phyloP scores from a whole-genome alignment of 73 alveolate genomes.

The Urostyla sp. region DNA sequence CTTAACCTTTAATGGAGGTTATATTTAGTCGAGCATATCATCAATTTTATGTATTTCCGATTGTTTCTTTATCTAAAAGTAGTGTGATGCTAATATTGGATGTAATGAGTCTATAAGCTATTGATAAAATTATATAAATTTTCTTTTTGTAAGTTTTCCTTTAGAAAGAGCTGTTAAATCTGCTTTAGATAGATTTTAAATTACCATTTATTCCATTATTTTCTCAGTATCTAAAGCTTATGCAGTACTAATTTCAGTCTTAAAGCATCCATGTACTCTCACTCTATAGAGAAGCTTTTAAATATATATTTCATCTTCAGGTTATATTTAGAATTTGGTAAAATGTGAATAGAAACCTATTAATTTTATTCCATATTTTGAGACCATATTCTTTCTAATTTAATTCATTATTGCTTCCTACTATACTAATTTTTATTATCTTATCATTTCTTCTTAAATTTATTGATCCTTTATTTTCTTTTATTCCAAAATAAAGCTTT shows the following conservation, averaged over 20 bases:
- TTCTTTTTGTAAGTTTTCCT: background rate
- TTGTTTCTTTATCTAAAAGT: conserved; percentile 20
- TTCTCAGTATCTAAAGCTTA: conserved; percentile 2
- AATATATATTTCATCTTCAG: background rate
- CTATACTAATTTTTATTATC: background rate
- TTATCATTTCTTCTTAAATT: background rate
- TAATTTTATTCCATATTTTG: conserved; percentile 1
- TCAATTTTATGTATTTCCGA: conserved; percentile 1
- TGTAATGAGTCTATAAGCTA: background rate
- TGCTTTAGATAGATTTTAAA: background rate
- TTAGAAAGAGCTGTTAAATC: background rate
- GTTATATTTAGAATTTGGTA: background rate
- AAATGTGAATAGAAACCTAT: background rate
- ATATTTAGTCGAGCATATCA: background rate
- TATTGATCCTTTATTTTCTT: background rate
- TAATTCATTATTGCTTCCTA: background rate
- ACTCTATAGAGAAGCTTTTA: conserved; percentile 1
- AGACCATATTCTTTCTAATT: background rate
- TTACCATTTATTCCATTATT: background rate
- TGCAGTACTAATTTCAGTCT: background rate
- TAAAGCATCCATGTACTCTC: conserved; percentile 41
- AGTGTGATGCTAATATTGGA: conserved; percentile 2
- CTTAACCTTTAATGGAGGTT: background rate
- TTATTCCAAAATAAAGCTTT: too few species aligned
- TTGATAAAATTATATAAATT: conserved; percentile 5